phyloP scores from a whole-genome alignment of 495 filamentous ascomycete genomes.

The Podospora pseudoanserina region DNA sequence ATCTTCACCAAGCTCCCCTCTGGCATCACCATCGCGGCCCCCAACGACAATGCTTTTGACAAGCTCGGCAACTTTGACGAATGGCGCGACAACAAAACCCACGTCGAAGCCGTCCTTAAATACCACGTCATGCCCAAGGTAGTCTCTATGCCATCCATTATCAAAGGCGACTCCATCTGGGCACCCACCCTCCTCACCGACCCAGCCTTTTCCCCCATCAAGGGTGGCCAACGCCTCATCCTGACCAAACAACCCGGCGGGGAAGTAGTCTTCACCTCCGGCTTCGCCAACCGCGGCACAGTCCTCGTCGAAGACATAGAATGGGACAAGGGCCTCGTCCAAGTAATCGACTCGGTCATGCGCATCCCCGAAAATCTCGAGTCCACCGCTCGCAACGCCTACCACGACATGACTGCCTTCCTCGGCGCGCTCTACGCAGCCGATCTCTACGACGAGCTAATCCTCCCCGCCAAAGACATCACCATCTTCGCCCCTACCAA shows the following conservation, averaged over 20 bases:
- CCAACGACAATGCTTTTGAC: slow-evolving; percentile 30
- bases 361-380: slow-evolving; percentile 26
- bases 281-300: slow-evolving; percentile 28
- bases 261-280: slow-evolving; percentile 31
- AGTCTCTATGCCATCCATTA: slow-evolving; percentile 18
- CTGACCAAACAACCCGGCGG: slow-evolving; percentile 29
- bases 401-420: slow-evolving; percentile 30
- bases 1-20: slow-evolving; percentile 18
- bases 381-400: slow-evolving; percentile 24
- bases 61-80: slow-evolving; percentile 22
- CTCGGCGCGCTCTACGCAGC: slow-evolving; percentile 36
- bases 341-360: slow-evolving; percentile 34
- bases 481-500: slow-evolving; percentile 41
- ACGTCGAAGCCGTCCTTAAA: slow-evolving; percentile 17
- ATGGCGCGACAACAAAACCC: slow-evolving; percentile 1
- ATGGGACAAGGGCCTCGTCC: slow-evolving; percentile 28
- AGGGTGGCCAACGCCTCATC: slow-evolving; percentile 29
- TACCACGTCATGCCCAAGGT: slow-evolving; percentile 25
- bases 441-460: slow-evolving; percentile 29
- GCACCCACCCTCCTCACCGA: slow-evolving; percentile 45
- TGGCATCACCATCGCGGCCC: slow-evolving; percentile 19
- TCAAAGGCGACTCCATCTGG: slow-evolving; percentile 37
- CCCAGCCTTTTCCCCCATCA: slow-evolving; percentile 21
- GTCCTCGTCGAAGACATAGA: slow-evolving; percentile 24
- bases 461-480: slow-evolving; percentile 22